These are phyloP conservation scores for Gnaphalium uliginosum DNA, from an alignment of 129 eudicot species.

Conservation along the genomic window DNA sequence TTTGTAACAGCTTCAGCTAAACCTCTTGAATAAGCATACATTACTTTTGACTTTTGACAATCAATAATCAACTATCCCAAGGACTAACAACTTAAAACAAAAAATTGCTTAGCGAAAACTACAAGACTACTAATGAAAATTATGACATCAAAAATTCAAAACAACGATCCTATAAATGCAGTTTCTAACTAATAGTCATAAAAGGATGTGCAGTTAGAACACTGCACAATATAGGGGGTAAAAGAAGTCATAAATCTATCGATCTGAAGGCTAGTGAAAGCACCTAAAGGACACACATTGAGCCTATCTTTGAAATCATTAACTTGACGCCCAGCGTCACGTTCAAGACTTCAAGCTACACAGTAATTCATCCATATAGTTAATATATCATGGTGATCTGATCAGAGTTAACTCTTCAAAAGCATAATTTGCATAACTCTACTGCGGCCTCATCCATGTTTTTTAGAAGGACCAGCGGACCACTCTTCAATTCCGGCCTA, in stretches of 20 bases:
- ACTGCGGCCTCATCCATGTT: too few species aligned
- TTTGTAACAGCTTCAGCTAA: not conserved
- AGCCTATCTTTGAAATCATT: slow-evolving; percentile 69
- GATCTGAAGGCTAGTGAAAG: slow-evolving; percentile 92
- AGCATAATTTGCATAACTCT: too few species aligned
- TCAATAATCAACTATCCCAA: too few species aligned
- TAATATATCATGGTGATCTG: not conserved
- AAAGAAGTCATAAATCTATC: slow-evolving; percentile 87
- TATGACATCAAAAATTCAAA: too few species aligned
- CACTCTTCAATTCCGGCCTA: too few species aligned
- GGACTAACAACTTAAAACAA: not conserved
- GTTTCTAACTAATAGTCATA: too few species aligned
- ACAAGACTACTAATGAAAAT: too few species aligned
- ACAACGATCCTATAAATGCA: too few species aligned
- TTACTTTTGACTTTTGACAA: too few species aligned
- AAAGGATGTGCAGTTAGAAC: too few species aligned
- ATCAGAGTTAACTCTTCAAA: too few species aligned
- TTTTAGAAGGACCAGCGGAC: too few species aligned
- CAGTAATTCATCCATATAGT: slow-evolving; percentile 10
- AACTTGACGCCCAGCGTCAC: slow-evolving; percentile 76
- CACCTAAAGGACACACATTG: slow-evolving; percentile 89
- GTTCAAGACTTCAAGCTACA: slow-evolving; percentile 64
- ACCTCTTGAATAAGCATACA: not conserved
- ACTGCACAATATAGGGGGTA: slow-evolving; percentile 27
- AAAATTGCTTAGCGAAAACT: not conserved